These are phyloP conservation scores for Fusarium sp. DNA, from an alignment of 2,329 filamentous ascomycete genomes.

Conservation along the genomic window DNA sequence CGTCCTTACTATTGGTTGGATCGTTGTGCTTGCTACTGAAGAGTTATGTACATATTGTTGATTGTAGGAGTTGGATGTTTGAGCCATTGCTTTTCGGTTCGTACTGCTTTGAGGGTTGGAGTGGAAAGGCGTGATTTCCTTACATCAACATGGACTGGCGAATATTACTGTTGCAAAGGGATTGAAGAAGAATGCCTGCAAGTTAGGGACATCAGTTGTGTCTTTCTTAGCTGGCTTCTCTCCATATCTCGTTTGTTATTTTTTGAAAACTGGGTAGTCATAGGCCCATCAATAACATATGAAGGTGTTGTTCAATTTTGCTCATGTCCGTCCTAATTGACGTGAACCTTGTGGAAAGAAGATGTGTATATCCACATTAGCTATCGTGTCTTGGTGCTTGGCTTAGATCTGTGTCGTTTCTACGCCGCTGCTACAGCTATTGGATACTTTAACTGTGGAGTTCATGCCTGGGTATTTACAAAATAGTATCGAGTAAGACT, in stretches of 20 bases:
- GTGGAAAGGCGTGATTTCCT: constrained; percentile 23
- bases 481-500: constrained; percentile 13
- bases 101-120: constrained; percentile 12
- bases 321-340: background rate
- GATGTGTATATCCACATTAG: no score
- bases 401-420: no score
- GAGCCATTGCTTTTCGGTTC: constrained; percentile 37
- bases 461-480: background rate
- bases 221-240: constrained; percentile 5
- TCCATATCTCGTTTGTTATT: background rate
- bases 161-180: constrained; percentile 21
- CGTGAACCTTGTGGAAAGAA: no score
- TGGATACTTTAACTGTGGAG: background rate
- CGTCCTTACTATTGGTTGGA: constrained; percentile 17
- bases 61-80: constrained; percentile 42
- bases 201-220: background rate
- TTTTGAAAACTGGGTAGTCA: constrained; percentile 13
- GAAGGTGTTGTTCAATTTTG: background rate
- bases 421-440: background rate
- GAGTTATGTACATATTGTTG: constrained; percentile 31
- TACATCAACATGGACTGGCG: constrained; percentile 24
- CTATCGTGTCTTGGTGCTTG: no score
- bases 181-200: background rate
- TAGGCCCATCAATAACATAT: background rate
- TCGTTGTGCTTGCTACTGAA: constrained; percentile 6